Percentiles rank a stretch among this genome's conserved stretches.
phyloP scores from a whole-genome alignment of 306 rosid genomes.

The Cajanus cajan region DNA sequence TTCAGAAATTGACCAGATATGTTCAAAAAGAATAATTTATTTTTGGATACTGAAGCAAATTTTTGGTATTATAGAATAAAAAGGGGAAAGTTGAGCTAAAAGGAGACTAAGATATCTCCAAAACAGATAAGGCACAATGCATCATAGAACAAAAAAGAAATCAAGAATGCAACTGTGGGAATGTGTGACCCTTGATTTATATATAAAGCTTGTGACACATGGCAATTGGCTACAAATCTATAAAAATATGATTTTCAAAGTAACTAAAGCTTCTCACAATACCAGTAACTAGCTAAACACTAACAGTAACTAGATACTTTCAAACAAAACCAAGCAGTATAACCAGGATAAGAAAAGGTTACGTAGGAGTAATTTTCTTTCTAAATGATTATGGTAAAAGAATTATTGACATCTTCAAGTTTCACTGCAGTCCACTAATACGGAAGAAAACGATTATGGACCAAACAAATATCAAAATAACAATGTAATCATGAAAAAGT shows the following conservation, averaged over 20 bases:
- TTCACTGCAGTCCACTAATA: neutral
- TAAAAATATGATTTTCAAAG: neutral
- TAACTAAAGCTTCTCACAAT: neutral
- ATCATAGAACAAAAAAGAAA: neutral
- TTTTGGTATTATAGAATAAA: neutral
- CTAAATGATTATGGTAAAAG: neutral
- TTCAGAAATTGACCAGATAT: conserved; percentile 9
- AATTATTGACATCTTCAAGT: neutral
- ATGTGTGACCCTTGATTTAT: neutral
- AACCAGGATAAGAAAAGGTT: neutral
- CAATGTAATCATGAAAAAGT: neutral
- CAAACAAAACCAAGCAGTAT: neutral
- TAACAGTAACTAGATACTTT: neutral
- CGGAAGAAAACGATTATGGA: neutral
- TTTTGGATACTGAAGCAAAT: neutral
- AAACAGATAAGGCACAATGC: neutral
- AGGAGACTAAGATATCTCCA: neutral
- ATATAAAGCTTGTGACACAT: neutral
- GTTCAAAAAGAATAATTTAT: neutral
- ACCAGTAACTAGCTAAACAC: neutral
- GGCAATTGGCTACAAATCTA: neutral
- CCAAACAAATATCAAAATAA: neutral
- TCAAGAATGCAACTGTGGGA: neutral
- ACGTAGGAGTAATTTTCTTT: neutral
- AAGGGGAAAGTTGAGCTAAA: neutral